Percentiles rank a stretch among this genome's conserved stretches.
These are phyloP conservation scores for Thalassiosira gravida DNA, from an alignment of 352 stramenopile species.

Conservation along the genomic window DNA sequence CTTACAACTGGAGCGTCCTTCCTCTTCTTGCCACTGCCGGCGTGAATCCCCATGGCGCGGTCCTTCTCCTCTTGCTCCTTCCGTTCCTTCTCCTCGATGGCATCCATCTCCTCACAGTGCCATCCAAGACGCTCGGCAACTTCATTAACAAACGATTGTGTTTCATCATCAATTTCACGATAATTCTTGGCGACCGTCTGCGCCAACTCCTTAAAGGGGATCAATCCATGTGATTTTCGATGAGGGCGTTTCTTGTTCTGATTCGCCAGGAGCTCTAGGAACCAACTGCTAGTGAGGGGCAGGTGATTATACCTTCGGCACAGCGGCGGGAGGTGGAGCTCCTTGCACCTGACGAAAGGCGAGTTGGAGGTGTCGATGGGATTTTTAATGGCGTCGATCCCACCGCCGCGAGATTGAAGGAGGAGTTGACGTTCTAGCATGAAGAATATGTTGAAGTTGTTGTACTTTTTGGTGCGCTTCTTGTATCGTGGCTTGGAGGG, in stretches of 20 bases:
- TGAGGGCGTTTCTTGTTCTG: background rate
- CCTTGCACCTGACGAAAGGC: background rate
- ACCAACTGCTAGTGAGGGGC: background rate
- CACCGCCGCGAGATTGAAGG: background rate
- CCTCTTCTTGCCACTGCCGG: no score
- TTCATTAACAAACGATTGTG: background rate
- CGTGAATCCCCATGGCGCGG: no score
- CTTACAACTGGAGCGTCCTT: no score
- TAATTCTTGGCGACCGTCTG: background rate
- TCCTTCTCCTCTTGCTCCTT: background rate
- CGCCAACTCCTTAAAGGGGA: background rate
- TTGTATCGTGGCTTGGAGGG: no score
- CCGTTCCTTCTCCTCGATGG: background rate
- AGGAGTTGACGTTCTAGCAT: background rate
- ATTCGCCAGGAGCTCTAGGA: background rate
- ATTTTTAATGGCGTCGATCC: background rate
- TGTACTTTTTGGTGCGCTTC: no score
- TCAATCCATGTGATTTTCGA: background rate
- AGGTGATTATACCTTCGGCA: background rate
- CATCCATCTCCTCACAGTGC: background rate
- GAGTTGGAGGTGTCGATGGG: background rate
- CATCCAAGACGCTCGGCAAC: background rate
- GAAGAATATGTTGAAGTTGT: conserved; percentile 12
- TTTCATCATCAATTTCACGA: background rate
- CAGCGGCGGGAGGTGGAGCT: background rate